Evolutionary conservation across 208 protist species (phyloP).

Genomic region (Trypanosoma brucei): DNA sequence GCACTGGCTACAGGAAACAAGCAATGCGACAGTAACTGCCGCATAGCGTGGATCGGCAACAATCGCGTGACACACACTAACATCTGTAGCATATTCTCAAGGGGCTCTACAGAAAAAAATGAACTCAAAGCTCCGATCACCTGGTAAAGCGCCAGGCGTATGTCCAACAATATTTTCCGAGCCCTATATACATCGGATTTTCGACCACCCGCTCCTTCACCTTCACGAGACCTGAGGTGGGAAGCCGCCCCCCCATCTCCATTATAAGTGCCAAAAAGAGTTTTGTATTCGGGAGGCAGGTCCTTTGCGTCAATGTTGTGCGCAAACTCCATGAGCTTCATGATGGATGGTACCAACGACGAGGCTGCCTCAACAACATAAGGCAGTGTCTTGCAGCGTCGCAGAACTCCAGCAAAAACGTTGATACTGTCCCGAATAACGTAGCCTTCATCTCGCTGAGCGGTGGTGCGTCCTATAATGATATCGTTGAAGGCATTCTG

Average conservation of each 20-base stretch:
- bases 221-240: slow-evolving; percentile 36
- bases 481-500: slow-evolving; percentile 60
- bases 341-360: slow-evolving; percentile 30
- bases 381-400: slow-evolving; percentile 36
- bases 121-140: slow-evolving; percentile 47
- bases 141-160: slow-evolving; percentile 66
- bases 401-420: slow-evolving; percentile 58
- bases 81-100: slow-evolving; percentile 37
- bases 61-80: slow-evolving; percentile 11
- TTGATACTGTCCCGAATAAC: slow-evolving; percentile 38
- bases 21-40: slow-evolving; percentile 45
- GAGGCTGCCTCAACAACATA: slow-evolving; percentile 50
- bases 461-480: slow-evolving; percentile 22
- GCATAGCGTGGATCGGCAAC: slow-evolving; percentile 37
- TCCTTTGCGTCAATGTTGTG: slow-evolving; percentile 43
- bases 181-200: slow-evolving; percentile 20
- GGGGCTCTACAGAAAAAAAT: slow-evolving; percentile 39
- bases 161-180: slow-evolving; percentile 33
- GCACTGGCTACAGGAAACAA: slow-evolving; percentile 44
- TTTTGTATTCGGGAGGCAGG: slow-evolving; percentile 36
- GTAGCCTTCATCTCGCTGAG: slow-evolving; percentile 25
- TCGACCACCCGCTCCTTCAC: slow-evolving; percentile 9
- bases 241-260: slow-evolving; percentile 41
- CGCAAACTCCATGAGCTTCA: slow-evolving; percentile 35
- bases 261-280: slow-evolving; percentile 36